These are phyloP conservation scores for Candida sanyiensis DNA, from an alignment of 805 yeast species.

Conservation along the genomic window DNA sequence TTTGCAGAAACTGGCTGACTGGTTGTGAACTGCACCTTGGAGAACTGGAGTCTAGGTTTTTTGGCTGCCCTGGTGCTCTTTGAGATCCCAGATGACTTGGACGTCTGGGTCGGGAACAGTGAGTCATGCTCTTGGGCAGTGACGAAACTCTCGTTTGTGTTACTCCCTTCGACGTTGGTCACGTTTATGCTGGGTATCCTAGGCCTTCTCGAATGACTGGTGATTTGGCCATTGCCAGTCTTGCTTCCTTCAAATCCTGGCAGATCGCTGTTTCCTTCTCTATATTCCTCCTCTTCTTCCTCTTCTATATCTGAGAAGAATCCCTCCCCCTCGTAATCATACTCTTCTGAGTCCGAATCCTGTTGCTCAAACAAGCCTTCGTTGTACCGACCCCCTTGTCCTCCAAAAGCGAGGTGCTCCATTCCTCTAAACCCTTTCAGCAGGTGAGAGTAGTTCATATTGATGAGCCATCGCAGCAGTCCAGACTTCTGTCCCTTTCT, in stretches of 20 bases:
- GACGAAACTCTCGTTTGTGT: constrained; percentile 5
- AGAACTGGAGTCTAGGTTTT: constrained; percentile 2
- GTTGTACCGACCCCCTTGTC: neutral
- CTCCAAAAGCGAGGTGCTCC: constrained; percentile 1
- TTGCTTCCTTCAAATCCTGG: neutral
- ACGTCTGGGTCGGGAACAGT: neutral
- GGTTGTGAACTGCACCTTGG: constrained; percentile 1
- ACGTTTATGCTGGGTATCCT: neutral
- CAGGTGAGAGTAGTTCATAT: constrained; percentile 4
- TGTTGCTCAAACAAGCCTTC: constrained; percentile 6
- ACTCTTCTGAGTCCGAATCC: constrained; percentile 3
- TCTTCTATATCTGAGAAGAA: no score
- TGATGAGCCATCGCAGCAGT: constrained; percentile 19
- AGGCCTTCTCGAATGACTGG: no score
- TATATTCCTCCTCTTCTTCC: neutral
- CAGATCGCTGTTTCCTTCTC: no score
- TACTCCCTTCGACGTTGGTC: constrained; percentile 4
- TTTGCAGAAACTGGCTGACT: constrained; percentile 7
- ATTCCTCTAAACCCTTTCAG: constrained; percentile 9
- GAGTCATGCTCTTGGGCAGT: constrained; percentile 7
- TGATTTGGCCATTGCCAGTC: neutral
- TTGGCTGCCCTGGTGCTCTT: neutral
- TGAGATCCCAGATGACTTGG: neutral
- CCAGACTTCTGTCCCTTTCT: constrained; percentile 31
- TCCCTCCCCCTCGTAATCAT: neutral